Percentiles rank a stretch among this genome's conserved stretches.
Evolutionary conservation across 768 basidiomycete species (phyloP).

Genomic region (Termitomyces heimii): DNA sequence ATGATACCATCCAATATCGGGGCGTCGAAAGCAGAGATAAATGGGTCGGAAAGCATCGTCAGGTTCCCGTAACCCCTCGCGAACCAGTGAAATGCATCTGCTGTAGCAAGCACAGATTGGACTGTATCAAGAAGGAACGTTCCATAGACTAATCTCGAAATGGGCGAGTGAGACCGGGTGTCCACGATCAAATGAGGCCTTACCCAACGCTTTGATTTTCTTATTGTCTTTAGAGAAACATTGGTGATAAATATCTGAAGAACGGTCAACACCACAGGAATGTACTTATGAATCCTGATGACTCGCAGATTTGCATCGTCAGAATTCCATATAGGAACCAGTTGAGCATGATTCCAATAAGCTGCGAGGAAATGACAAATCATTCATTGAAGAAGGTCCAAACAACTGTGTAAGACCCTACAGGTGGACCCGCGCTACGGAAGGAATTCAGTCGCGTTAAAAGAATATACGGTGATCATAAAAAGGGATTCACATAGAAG

Average conservation of each 20-base stretch:
- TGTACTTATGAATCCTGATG: neutral
- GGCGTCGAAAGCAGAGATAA: conserved; percentile 6
- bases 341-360: conserved; percentile 8
- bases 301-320: conserved; percentile 7
- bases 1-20: conserved; percentile 10
- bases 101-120: neutral
- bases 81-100: conserved; percentile 7
- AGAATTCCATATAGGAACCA: conserved; percentile 9
- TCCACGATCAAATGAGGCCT: neutral
- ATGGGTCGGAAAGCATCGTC: conserved; percentile 7
- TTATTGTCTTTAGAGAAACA: neutral
- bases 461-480: neutral
- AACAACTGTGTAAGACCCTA: neutral
- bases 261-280: neutral
- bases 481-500: neutral
- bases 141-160: neutral
- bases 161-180: neutral
- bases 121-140: neutral
- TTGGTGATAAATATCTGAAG: neutral
- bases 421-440: neutral
- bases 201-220: conserved; percentile 1
- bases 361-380: neutral
- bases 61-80: conserved; percentile 4
- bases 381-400: neutral
- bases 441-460: neutral